Evolutionary conservation across 2,329 filamentous ascomycete genomes (phyloP), one percentile per base, ranked within the genome.

Genomic region (Juglanconis sp.): DNA sequence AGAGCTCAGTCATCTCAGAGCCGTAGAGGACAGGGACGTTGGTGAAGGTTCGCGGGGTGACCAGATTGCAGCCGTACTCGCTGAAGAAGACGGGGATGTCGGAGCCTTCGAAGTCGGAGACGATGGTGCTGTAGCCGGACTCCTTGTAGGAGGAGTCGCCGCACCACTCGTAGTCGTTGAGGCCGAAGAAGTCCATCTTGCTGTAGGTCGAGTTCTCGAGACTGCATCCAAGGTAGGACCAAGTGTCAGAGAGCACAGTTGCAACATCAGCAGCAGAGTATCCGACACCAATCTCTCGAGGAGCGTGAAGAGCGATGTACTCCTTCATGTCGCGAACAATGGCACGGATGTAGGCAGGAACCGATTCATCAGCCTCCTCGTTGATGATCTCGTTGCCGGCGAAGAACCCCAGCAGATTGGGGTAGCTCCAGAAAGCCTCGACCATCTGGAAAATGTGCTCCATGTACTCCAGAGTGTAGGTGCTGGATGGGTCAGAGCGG

Each of bases 201-300:
- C 87, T 80, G 51, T 77, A 72, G 30, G 75, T 69, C 54, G 83
- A 78, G 48, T 76, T 79, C 10, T 79, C 74, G 40, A 79, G 77
- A 48, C 80, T 76, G 74, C 88, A 91, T 69, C 87, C 81, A 73
- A 91, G 78, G 74, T 89, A 91, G 68, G 87, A 85, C 84, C 84
- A 90, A 49, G 84, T 87, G 66, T 91, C 88, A 70, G 85, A 77
- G 40, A 91, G 81, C 50, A 89, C 83, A 4, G 82, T 76, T 59
- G 88, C 85, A 56, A 92, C 88, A 71, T 91, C 88, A 44, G 88
- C 88, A 62, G 88, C 88, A 8, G 87, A 90, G 79, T 91, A 91
- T 24, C 88, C 88, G 57, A 91, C 86, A 17, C 88, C 87, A 63
- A 91, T 87, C 61, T 76, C 69, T 66, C 88, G 86, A 70, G 86